A percentile compares a stretch with the other conserved stretches of the same genome.
Conservation (phyloP, 306 rosid species). For the Luffa aegyptiaca region DNA sequence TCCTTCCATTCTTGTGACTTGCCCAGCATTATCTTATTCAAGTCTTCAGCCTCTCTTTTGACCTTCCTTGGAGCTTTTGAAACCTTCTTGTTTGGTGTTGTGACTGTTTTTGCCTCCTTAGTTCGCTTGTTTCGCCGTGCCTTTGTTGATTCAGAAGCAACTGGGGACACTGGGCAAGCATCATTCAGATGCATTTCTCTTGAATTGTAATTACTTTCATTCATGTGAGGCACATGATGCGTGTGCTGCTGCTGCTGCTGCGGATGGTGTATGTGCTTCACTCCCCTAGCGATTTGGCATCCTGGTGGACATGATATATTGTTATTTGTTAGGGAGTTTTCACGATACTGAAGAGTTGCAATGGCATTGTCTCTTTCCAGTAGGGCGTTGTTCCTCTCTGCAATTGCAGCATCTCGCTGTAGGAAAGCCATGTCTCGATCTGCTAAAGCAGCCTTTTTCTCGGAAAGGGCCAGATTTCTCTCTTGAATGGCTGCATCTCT, state of each 20-base stretch:
- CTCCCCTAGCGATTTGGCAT: conserved; percentile 93
- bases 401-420: conserved; percentile 84
- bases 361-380: conserved; percentile 82
- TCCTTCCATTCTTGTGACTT: conserved; percentile 71
- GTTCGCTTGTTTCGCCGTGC: conserved; percentile 58
- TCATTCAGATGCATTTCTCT: conserved; percentile 61
- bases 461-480: conserved; percentile 81
- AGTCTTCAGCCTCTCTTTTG: conserved; percentile 69
- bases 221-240: conserved; percentile 51
- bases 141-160: conserved; percentile 45
- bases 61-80: conserved; percentile 55
- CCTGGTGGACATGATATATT: conserved; percentile 82
- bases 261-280: conserved; percentile 87
- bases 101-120: conserved; percentile 48
- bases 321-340: conserved; percentile 39
- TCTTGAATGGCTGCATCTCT: conserved; percentile 92
- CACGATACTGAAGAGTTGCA: conserved; percentile 80
- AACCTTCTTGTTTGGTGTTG: conserved; percentile 63
- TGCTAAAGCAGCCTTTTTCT: conserved; percentile 80
- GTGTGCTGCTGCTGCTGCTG: conserved; percentile 40
- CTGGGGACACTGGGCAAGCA: conserved; percentile 38
- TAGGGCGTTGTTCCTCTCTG: conserved; percentile 72
- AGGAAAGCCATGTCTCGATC: conserved; percentile 87
- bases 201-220: conserved; percentile 46
- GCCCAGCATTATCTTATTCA: conserved; percentile 59